A percentile compares a stretch with the other conserved stretches of the same genome.
These are phyloP conservation scores for Mixia osmundae DNA, from an alignment of 1,284 basidiomycete species.

Conservation along the genomic window DNA sequence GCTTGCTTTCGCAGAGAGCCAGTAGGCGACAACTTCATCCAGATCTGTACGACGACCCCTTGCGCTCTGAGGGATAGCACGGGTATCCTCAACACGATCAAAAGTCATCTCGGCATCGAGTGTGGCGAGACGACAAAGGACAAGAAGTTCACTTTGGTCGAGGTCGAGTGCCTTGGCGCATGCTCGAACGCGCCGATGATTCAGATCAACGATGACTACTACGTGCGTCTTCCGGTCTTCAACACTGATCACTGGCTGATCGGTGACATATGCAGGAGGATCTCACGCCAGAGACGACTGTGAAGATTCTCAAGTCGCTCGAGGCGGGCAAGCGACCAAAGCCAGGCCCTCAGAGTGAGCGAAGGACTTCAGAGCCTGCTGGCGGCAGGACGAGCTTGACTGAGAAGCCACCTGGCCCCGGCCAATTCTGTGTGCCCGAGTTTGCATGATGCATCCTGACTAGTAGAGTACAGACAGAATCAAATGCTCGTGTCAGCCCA, in stretches of 20 bases:
- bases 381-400: conserved; percentile 46
- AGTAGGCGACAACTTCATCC: conserved; percentile 81
- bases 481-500: neutral
- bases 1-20: conserved; percentile 41
- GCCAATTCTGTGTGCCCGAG: conserved; percentile 65
- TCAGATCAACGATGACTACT: conserved; percentile 88
- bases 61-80: conserved; percentile 75
- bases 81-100: conserved; percentile 66
- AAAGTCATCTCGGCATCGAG: conserved; percentile 56
- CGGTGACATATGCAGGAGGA: conserved; percentile 45
- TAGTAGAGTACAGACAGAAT: neutral
- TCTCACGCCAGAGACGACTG: conserved; percentile 71
- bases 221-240: conserved; percentile 31
- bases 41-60: conserved; percentile 96
- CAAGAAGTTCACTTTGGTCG: conserved; percentile 89
- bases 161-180: conserved; percentile 95
- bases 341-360: conserved; percentile 56
- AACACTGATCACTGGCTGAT: neutral
- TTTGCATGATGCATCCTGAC: conserved; percentile 34
- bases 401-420: conserved; percentile 79
- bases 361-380: conserved; percentile 66
- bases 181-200: conserved; percentile 99
- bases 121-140: conserved; percentile 81
- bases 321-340: conserved; percentile 65
- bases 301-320: conserved; percentile 66